Evolutionary conservation across 73 alveolate species (phyloP).

Genomic region (Urostyla sp.): DNA sequence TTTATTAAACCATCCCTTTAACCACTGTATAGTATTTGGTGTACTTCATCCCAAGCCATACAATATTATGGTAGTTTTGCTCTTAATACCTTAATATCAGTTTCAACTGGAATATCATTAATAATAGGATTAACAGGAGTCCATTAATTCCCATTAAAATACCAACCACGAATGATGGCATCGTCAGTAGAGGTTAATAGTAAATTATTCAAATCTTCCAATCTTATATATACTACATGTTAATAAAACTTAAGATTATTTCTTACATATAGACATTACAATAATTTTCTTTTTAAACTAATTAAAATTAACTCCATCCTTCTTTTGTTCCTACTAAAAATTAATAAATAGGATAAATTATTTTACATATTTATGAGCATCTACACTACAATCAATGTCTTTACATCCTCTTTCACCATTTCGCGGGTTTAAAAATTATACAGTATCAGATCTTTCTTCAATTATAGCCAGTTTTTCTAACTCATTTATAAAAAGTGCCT

Average conservation of each 20-base stretch:
- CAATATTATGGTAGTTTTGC: constrained; percentile 66
- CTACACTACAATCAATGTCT: constrained; percentile 77
- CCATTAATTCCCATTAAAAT: constrained; percentile 75
- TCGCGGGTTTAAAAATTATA: constrained; percentile 81
- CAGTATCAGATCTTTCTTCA: constrained; percentile 83
- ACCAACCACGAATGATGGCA: constrained; percentile 82
- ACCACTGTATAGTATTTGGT: constrained; percentile 81
- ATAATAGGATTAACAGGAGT: constrained; percentile 65
- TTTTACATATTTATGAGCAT: constrained; percentile 34
- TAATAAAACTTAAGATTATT: not conserved
- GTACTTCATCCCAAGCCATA: constrained; percentile 85
- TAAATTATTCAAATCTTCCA: constrained; percentile 57
- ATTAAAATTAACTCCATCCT: constrained; percentile 3
- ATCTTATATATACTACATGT: not conserved
- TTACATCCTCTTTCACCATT: constrained; percentile 78
- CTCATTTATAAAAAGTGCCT: constrained; percentile 71
- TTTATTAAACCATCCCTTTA: constrained; percentile 81
- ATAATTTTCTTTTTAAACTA: constrained; percentile 49
- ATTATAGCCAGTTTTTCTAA: constrained; percentile 81
- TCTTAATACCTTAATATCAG: constrained; percentile 48
- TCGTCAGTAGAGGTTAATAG: constrained; percentile 82
- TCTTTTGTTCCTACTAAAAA: constrained; percentile 1
- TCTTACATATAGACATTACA: constrained; percentile 34
- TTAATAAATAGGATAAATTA: not conserved
- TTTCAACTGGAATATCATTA: constrained; percentile 58